Conservation (phyloP, 2,329 filamentous ascomycete genomes). For the Thielaviopsis punctulata region DNA sequence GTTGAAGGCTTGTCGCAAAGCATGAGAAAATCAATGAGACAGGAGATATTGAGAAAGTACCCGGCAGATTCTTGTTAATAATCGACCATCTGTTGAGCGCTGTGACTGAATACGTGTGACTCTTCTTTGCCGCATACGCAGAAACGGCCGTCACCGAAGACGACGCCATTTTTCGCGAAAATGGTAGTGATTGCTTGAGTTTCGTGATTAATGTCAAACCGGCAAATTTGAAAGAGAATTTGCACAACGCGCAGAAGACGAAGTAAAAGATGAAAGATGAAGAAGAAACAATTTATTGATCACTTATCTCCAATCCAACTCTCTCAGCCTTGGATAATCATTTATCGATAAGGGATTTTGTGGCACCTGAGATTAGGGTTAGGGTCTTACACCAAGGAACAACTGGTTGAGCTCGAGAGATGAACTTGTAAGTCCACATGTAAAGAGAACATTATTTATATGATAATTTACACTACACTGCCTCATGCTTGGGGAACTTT, state of each 20-base stretch:
- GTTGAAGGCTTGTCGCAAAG: neutral
- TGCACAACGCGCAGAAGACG: neutral
- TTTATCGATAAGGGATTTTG: neutral
- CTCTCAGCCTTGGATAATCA: neutral
- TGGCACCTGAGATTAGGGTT: neutral
- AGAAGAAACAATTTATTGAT: neutral
- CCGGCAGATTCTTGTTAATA: constrained; percentile 6
- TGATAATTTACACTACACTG: too few species aligned
- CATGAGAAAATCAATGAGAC: neutral
- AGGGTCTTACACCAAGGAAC: neutral
- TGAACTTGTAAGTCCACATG: neutral
- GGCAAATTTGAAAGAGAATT: neutral
- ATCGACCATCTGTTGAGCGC: constrained; percentile 10
- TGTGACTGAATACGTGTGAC: constrained; percentile 8
- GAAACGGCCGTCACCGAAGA: neutral
- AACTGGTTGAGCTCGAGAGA: neutral
- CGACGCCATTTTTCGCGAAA: constrained; percentile 2
- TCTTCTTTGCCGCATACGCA: constrained; percentile 9
- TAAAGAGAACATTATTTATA: neutral
- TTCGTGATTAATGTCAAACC: neutral
- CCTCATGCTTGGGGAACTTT: too few species aligned
- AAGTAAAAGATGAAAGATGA: neutral
- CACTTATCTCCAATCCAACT: neutral
- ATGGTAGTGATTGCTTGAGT: neutral
- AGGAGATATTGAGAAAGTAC: neutral